phyloP scores from a whole-genome alignment of 2,329 filamentous ascomycete genomes.

The Cladosporium sp. region DNA sequence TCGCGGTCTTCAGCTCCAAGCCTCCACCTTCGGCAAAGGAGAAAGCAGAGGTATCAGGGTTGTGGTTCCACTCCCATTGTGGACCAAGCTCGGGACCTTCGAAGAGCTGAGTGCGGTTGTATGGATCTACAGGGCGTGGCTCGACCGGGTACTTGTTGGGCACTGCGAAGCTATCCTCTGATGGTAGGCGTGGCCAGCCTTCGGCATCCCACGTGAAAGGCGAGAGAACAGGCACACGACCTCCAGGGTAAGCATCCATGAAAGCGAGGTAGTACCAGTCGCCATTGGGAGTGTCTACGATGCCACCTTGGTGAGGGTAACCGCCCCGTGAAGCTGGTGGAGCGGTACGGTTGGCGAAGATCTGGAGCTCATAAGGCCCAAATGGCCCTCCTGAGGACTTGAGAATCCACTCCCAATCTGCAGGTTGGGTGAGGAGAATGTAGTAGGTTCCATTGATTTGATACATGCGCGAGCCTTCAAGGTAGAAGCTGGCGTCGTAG shows the following conservation, averaged over 20 bases:
- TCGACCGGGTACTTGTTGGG: slow-evolving; percentile 27
- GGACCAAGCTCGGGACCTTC: slow-evolving; percentile 38
- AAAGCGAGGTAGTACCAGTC: slow-evolving; percentile 60
- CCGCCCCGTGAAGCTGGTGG: slow-evolving; percentile 29
- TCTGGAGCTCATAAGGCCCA: slow-evolving; percentile 49
- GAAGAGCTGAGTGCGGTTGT: slow-evolving; percentile 42
- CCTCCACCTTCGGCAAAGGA: slow-evolving; percentile 34
- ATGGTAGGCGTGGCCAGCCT: slow-evolving; percentile 47
- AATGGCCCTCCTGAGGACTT: slow-evolving; percentile 45
- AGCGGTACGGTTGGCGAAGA: slow-evolving; percentile 37
- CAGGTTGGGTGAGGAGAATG: slow-evolving; percentile 48
- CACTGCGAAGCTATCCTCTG: slow-evolving; percentile 46
- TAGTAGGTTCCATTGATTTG: slow-evolving; percentile 55
- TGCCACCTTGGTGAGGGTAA: slow-evolving; percentile 50
- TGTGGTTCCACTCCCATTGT: slow-evolving; percentile 61
- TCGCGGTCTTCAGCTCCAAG: slow-evolving; percentile 47
- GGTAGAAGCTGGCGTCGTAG: slow-evolving; percentile 36
- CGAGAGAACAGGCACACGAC: slow-evolving; percentile 55
- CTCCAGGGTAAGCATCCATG: slow-evolving; percentile 52
- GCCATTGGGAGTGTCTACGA: slow-evolving; percentile 50
- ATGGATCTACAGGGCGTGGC: slow-evolving; percentile 30
- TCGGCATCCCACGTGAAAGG: slow-evolving; percentile 51
- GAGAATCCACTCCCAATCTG: slow-evolving; percentile 46
- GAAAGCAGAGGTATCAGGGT: slow-evolving; percentile 50
- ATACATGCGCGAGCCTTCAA: slow-evolving; percentile 55